Conservation (phyloP, 1,284 basidiomycete genomes). For the Polyporus tsugae region DNA sequence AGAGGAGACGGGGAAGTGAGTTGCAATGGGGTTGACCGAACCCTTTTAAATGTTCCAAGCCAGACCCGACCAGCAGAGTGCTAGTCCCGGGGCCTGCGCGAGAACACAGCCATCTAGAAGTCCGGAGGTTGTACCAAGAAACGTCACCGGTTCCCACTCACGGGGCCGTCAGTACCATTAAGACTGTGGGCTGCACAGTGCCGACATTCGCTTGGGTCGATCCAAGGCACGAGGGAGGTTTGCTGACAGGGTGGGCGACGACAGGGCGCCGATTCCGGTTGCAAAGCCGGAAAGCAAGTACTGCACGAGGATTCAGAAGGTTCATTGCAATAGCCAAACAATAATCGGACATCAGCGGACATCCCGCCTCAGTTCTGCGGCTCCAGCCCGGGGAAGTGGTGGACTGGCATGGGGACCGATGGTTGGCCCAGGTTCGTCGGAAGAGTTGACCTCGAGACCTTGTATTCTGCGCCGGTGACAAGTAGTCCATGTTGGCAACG, state of each 20-base stretch:
- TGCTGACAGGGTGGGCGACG: not conserved
- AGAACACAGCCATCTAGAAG: not conserved
- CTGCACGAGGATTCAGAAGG: too few species aligned
- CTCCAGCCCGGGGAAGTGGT: not conserved
- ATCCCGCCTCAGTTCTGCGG: not conserved
- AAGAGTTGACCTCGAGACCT: constrained; percentile 6
- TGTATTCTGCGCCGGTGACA: not conserved
- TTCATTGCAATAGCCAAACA: too few species aligned
- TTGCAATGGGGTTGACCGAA: not conserved
- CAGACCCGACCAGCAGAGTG: not conserved
- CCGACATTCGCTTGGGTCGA: not conserved
- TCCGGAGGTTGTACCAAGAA: not conserved
- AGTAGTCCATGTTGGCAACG: not conserved
- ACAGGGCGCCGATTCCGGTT: not conserved
- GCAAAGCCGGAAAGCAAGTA: not conserved
- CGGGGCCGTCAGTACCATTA: not conserved
- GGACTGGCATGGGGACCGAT: constrained; percentile 1
- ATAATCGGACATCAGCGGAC: not conserved
- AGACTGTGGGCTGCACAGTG: not conserved
- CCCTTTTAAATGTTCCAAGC: constrained; percentile 12
- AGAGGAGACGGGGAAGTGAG: constrained; percentile 21
- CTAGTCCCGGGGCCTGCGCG: not conserved
- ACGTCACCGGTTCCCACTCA: not conserved
- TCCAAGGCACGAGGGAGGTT: constrained; percentile 1
- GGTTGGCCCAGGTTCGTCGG: not conserved